phyloP scores from a whole-genome alignment of 371 early-diverging fungal species.

The Mortierella sp. region DNA sequence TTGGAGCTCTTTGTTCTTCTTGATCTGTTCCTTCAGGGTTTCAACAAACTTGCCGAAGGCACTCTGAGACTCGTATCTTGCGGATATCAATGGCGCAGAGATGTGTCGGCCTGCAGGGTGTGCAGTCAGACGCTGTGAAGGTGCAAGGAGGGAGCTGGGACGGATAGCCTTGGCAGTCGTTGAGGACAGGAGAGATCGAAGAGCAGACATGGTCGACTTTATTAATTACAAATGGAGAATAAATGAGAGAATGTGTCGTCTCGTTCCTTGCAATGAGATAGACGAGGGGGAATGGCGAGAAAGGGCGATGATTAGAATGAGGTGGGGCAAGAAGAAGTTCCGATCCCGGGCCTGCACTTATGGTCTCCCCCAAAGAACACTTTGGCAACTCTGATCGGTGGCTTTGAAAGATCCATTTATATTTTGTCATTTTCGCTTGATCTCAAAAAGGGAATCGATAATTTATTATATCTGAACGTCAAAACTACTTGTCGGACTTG shows the following conservation, averaged over 20 bases:
- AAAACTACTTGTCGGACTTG: constrained; percentile 32
- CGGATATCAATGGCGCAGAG: constrained; percentile 39
- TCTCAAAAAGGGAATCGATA: constrained; percentile 3
- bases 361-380: not conserved
- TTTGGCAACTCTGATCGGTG: constrained; percentile 1
- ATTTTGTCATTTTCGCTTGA: constrained; percentile 1
- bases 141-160: constrained; percentile 28
- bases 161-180: constrained; percentile 43
- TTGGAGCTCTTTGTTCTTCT: constrained; percentile 93
- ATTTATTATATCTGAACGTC: not conserved
- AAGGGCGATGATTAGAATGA: not conserved
- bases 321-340: constrained; percentile 13
- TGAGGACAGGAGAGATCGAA: constrained; percentile 53
- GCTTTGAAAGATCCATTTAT: not conserved
- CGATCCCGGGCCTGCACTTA: constrained; percentile 9
- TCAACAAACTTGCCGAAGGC: constrained; percentile 77
- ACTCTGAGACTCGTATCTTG: constrained; percentile 56
- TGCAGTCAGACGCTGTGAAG: constrained; percentile 50
- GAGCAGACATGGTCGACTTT: constrained; percentile 43
- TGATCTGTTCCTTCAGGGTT: constrained; percentile 89
- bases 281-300: constrained; percentile 7
- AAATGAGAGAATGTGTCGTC: constrained; percentile 5
- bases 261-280: constrained; percentile 5
- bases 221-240: constrained; percentile 1
- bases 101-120: constrained; percentile 33